Percentiles rank a stretch among this genome's conserved stretches.
phyloP scores from a whole-genome alignment of 148 eudicot species.

The Camellia lanceoleosa region DNA sequence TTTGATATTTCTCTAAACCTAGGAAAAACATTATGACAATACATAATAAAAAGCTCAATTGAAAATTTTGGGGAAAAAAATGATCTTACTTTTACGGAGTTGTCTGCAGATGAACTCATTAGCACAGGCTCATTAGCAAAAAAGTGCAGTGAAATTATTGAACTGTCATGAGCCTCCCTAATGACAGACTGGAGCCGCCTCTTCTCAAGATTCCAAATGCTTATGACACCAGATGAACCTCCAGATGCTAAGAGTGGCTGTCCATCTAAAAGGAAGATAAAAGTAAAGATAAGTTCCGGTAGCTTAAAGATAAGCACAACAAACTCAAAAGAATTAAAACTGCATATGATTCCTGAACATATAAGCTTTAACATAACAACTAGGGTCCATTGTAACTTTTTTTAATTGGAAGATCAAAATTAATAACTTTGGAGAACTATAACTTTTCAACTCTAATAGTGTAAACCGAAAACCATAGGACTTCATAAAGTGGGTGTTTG shows the following conservation, averaged over 20 bases:
- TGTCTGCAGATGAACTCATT: constrained; percentile 92
- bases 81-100: constrained; percentile 69
- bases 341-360: neutral
- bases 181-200: constrained; percentile 90
- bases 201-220: constrained; percentile 98
- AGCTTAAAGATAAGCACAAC: neutral
- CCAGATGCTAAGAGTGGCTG: constrained; percentile 97
- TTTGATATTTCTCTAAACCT: neutral
- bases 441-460: neutral
- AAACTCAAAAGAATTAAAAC: neutral
- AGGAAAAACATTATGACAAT: neutral
- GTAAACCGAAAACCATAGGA: no score
- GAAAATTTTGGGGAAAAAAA: neutral
- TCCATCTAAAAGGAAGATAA: constrained; percentile 50
- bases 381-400: neutral
- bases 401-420: neutral
- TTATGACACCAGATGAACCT: constrained; percentile 93
- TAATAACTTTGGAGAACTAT: neutral
- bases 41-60: neutral
- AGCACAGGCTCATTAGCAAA: constrained; percentile 90
- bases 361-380: neutral
- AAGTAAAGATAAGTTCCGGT: neutral
- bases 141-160: constrained; percentile 84
- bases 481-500: no score
- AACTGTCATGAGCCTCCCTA: constrained; percentile 83